phyloP scores from a whole-genome alignment of 2,329 filamentous ascomycete genomes.

The Apiospora arundinis region DNA sequence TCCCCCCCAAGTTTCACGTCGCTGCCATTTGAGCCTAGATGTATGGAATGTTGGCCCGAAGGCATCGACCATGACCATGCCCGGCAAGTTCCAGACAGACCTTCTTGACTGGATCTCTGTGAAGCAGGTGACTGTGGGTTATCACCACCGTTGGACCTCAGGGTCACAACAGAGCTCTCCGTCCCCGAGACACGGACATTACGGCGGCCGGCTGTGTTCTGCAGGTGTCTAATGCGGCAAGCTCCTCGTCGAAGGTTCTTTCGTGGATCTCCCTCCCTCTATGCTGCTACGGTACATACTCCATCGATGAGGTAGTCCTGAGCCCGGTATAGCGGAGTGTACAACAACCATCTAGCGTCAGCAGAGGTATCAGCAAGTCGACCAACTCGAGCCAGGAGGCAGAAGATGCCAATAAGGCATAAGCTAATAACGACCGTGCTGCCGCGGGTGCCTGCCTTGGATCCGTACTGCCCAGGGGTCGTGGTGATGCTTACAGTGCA shows the following conservation, averaged over 20 bases:
- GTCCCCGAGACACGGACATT: not conserved
- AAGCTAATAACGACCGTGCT: not conserved
- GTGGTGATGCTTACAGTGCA: not conserved
- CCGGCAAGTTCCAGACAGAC: not conserved
- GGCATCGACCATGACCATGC: not conserved
- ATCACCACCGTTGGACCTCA: not conserved
- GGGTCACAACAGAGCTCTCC: not conserved
- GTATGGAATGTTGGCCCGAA: not conserved
- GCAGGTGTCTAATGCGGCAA: slow-evolving; percentile 8
- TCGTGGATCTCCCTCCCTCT: not conserved
- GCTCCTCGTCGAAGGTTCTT: slow-evolving; percentile 2
- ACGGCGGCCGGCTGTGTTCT: not conserved
- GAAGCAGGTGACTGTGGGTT: not conserved
- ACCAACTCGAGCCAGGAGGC: not conserved
- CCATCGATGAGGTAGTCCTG: not conserved
- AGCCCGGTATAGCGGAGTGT: not conserved
- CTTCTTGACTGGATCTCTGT: not conserved
- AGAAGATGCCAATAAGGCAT: not conserved
- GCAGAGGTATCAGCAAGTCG: not conserved
- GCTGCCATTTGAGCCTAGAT: slow-evolving; percentile 1
- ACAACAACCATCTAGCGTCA: not conserved
- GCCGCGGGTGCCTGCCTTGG: not conserved
- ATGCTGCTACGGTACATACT: not conserved
- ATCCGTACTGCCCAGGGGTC: not conserved
- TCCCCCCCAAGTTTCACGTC: slow-evolving; percentile 1